Percentiles rank a stretch among this genome's conserved stretches.
These are phyloP conservation scores for Salvia hispanica DNA, from an alignment of 257 asterid genomes.

Conservation along the genomic window DNA sequence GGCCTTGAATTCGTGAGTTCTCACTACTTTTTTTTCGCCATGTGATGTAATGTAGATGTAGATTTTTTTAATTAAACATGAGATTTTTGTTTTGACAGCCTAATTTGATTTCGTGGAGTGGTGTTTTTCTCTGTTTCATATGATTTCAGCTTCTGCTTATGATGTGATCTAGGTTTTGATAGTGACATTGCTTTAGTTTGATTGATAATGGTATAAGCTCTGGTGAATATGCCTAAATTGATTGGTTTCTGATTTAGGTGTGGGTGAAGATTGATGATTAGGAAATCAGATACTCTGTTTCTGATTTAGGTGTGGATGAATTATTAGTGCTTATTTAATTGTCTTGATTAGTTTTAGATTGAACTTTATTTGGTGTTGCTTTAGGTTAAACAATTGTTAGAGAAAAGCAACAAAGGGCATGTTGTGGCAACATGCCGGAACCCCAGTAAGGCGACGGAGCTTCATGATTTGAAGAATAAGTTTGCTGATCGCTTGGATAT, in stretches of 20 bases:
- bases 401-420: conserved; percentile 56
- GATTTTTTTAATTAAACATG: background rate
- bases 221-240: background rate
- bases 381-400: conserved; percentile 85
- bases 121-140: background rate
- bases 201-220: background rate
- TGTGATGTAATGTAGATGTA: conserved; percentile 13
- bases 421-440: conserved; percentile 90
- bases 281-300: conserved; percentile 4
- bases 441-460: conserved; percentile 68
- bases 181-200: background rate
- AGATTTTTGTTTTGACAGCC: too few relatives aligned
- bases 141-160: background rate
- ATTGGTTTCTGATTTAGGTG: background rate
- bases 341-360: conserved; percentile 18
- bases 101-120: background rate
- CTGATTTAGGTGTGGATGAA: background rate
- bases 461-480: conserved; percentile 64
- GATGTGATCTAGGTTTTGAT: background rate
- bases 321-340: conserved; percentile 1
- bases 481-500: conserved; percentile 75
- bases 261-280: background rate
- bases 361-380: conserved; percentile 17
- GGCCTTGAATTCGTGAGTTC: conserved; percentile 90
- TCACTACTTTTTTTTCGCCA: conserved; percentile 6